A percentile compares a stretch with the other conserved stretches of the same genome.
Evolutionary conservation across 2,329 filamentous ascomycete genomes (phyloP).

Genomic region (Colletotrichum tamarilloi): DNA sequence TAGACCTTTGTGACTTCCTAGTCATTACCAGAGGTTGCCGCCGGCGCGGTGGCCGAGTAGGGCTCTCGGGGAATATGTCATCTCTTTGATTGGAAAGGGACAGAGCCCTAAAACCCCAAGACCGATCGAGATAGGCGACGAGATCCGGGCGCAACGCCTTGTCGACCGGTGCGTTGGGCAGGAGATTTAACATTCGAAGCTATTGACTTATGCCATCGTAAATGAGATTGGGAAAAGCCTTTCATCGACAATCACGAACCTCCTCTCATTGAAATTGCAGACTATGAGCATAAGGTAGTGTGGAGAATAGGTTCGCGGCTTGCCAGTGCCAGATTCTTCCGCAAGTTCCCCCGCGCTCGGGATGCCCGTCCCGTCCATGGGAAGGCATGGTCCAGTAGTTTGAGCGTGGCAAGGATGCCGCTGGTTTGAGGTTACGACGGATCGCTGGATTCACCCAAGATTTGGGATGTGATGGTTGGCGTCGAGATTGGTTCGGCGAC

Average conservation of each 20-base stretch:
- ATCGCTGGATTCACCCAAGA: conserved; percentile 6
- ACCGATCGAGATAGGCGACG: conserved; percentile 22
- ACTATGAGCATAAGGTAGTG: neutral
- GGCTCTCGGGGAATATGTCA: neutral
- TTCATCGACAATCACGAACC: neutral
- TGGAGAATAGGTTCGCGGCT: neutral
- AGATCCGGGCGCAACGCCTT: conserved; percentile 27
- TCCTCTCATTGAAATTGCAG: neutral
- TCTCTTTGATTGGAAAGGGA: neutral
- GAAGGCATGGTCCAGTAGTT: conserved; percentile 12
- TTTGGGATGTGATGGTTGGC: neutral
- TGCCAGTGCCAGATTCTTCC: neutral
- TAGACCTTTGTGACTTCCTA: neutral
- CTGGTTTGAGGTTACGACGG: neutral
- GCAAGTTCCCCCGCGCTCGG: conserved; percentile 9
- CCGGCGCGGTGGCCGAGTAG: neutral
- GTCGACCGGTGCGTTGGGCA: conserved; percentile 5
- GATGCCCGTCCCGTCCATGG: neutral
- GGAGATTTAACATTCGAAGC: neutral
- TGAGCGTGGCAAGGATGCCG: conserved; percentile 18
- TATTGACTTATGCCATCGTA: neutral
- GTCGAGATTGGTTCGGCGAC: conserved; percentile 13
- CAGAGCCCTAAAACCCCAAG: conserved; percentile 11
- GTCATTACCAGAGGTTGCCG: neutral
- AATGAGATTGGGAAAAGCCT: neutral